Percentiles rank a stretch among this genome's conserved stretches.
Evolutionary conservation across 192 early-diverging fungal species (phyloP).

Genomic region (Pecoramyces ruminantium): DNA sequence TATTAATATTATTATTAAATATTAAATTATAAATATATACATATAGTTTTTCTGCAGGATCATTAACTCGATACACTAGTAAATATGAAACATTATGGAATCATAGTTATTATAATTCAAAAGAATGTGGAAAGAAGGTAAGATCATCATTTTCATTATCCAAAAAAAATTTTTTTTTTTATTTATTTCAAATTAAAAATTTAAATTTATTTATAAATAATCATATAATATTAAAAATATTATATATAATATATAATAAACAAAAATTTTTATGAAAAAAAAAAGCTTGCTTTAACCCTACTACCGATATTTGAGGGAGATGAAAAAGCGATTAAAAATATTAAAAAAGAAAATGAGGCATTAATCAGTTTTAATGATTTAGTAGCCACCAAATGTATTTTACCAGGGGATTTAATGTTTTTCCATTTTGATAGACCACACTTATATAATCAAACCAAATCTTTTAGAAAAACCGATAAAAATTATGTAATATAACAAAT

Average conservation of each 20-base stretch:
- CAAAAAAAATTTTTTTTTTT: too few species aligned
- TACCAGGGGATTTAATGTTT: conserved; percentile 11
- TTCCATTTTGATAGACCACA: conserved; percentile 26
- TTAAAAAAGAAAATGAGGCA: background rate
- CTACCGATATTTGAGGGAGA: conserved; percentile 17
- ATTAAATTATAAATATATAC: too few species aligned
- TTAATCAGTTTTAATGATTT: background rate
- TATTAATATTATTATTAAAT: background rate
- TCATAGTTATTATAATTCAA: conserved; percentile 18
- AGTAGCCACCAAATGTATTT: background rate
- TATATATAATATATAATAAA: too few species aligned
- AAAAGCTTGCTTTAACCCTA: conserved; percentile 15
- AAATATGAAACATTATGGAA: conserved; percentile 25
- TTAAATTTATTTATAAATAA: too few species aligned
- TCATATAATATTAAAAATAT: too few species aligned
- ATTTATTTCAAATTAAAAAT: too few species aligned
- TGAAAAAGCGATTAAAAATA: background rate
- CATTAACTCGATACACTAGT: conserved; percentile 28
- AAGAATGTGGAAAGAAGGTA: conserved; percentile 24
- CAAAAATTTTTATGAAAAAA: too few species aligned
- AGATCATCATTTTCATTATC: too few species aligned
- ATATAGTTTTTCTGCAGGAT: conserved; percentile 16
- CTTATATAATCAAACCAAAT: conserved; percentile 15
- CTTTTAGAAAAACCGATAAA: conserved; percentile 6
- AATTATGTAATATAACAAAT: conserved; percentile 18